phyloP scores from a whole-genome alignment of 2,329 filamentous ascomycete genomes.

The Penicillium corylophilum region DNA sequence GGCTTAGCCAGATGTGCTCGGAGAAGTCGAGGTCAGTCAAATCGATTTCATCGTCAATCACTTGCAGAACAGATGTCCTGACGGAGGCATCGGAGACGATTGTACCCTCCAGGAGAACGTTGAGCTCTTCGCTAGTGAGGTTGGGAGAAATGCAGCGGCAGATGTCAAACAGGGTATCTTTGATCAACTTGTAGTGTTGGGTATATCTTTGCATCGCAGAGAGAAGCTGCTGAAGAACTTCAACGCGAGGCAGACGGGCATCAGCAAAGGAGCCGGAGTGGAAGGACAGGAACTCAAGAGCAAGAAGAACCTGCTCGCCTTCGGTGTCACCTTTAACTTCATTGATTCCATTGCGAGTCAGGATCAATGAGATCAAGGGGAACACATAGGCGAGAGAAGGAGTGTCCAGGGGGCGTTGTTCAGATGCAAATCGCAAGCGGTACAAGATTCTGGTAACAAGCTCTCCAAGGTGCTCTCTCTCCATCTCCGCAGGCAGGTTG shows the following conservation, averaged over 20 bases:
- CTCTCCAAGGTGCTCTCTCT: conserved; percentile 74
- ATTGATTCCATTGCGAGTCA: conserved; percentile 74
- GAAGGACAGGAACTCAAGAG: conserved; percentile 83
- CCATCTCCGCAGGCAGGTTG: conserved; percentile 68
- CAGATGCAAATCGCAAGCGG: conserved; percentile 81
- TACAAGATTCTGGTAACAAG: conserved; percentile 88
- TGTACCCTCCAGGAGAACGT: conserved; percentile 71
- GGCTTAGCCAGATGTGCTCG: conserved; percentile 89
- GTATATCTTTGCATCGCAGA: conserved; percentile 82
- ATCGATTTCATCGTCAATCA: conserved; percentile 87
- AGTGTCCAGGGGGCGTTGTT: conserved; percentile 89
- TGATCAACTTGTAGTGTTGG: conserved; percentile 92
- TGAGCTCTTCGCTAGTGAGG: conserved; percentile 70
- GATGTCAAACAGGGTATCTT: conserved; percentile 85
- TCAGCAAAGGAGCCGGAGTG: conserved; percentile 79
- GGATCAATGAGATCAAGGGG: conserved; percentile 74
- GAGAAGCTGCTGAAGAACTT: conserved; percentile 71
- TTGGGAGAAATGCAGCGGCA: conserved; percentile 82
- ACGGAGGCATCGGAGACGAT: conserved; percentile 79
- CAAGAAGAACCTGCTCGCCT: conserved; percentile 86
- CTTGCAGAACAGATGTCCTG: conserved; percentile 80
- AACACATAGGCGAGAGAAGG: conserved; percentile 86
- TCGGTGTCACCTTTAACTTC: conserved; percentile 67
- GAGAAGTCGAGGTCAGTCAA: conserved; percentile 83
- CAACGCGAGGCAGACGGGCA: conserved; percentile 69